phyloP scores from a whole-genome alignment of 2,329 filamentous ascomycete species.

The Trichoderma simmonsii region DNA sequence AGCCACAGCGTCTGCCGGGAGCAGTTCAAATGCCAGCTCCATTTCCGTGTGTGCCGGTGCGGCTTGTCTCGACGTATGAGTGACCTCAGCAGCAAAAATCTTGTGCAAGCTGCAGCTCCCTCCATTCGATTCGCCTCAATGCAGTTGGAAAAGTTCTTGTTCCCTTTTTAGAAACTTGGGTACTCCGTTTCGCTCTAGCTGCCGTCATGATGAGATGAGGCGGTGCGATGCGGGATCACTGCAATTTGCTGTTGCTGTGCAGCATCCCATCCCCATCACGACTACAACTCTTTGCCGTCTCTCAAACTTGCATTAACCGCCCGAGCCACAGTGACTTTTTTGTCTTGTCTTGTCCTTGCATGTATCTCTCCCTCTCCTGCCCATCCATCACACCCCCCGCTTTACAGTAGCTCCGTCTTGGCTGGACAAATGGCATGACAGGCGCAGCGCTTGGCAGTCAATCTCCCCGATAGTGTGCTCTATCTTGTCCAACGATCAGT shows the following conservation, averaged over 20 bases:
- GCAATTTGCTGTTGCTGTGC: background rate
- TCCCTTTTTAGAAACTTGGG: background rate
- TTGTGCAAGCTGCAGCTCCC: background rate
- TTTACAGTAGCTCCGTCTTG: background rate
- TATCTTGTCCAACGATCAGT: background rate
- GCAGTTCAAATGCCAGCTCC: background rate
- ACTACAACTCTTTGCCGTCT: background rate
- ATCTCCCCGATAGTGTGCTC: background rate
- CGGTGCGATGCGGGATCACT: background rate
- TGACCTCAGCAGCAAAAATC: constrained; percentile 14
- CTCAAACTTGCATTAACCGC: background rate
- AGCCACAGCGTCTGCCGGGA: constrained; percentile 8
- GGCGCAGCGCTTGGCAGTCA: background rate
- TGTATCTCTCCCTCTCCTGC: background rate
- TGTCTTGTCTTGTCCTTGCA: background rate
- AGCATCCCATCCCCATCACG: background rate
- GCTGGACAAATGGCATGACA: background rate
- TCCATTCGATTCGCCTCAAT: background rate
- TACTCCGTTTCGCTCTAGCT: background rate
- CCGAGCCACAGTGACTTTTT: background rate
- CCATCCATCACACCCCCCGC: background rate
- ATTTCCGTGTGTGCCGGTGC: constrained; percentile 10
- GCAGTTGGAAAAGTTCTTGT: background rate
- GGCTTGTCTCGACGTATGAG: constrained; percentile 13
- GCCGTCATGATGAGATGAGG: constrained; percentile 10